Evolutionary conservation across 768 basidiomycete species (phyloP).

Genomic region (Suillus luteus): DNA sequence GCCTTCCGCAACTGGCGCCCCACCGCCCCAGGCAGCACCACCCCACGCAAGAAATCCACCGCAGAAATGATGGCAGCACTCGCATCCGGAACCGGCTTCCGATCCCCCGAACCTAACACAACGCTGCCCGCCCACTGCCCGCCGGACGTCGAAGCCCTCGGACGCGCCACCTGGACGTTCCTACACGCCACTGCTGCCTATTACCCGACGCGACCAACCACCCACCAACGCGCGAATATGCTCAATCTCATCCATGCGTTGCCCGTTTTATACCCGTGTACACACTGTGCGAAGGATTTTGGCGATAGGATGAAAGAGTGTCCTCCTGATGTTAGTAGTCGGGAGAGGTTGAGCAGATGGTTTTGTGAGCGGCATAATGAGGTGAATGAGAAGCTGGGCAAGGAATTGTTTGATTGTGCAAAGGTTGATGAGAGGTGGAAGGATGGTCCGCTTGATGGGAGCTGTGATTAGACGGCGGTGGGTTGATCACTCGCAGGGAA

Average conservation of each 20-base stretch:
- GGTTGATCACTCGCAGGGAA: background rate
- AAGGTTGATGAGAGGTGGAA: constrained; percentile 90
- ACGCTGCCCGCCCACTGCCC: constrained; percentile 73
- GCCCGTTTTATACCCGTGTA: constrained; percentile 87
- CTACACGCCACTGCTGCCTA: constrained; percentile 94
- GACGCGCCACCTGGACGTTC: constrained; percentile 95
- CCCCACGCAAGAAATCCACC: constrained; percentile 27
- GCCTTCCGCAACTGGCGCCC: constrained; percentile 75
- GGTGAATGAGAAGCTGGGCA: constrained; percentile 86
- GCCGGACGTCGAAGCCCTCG: constrained; percentile 86
- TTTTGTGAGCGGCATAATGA: constrained; percentile 92
- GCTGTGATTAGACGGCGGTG: constrained; percentile 68
- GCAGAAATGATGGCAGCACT: constrained; percentile 37
- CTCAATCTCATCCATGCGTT: constrained; percentile 73
- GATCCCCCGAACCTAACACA: constrained; percentile 31
- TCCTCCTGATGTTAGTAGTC: constrained; percentile 81
- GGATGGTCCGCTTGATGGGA: constrained; percentile 85
- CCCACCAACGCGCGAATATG: constrained; percentile 82
- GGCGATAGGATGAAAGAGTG: constrained; percentile 62
- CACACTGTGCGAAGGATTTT: constrained; percentile 82
- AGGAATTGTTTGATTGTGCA: constrained; percentile 78
- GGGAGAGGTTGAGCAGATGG: constrained; percentile 75
- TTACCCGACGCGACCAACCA: constrained; percentile 82
- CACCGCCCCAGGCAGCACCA: constrained; percentile 4
- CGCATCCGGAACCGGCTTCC: constrained; percentile 31